These are phyloP conservation scores for Kluyveromyces sp. DNA, from an alignment of 1,139 yeast species.

Conservation along the genomic window DNA sequence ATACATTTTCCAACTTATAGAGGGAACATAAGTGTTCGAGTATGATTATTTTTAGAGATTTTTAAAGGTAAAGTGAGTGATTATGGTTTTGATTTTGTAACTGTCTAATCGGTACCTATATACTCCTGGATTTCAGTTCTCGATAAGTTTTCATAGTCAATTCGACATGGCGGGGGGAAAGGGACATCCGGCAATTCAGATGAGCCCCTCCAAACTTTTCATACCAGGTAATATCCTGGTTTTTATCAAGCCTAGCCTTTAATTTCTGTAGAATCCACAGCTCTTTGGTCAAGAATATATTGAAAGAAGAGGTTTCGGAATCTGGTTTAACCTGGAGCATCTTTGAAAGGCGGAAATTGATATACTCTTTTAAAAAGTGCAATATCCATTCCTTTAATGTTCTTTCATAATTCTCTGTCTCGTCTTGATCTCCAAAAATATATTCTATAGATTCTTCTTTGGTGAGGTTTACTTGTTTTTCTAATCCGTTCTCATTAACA, in stretches of 20 bases:
- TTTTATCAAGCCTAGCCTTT: neutral
- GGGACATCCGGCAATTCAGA: slow-evolving; percentile 2
- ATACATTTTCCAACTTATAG: no score
- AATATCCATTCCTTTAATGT: slow-evolving; percentile 7
- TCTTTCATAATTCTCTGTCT: slow-evolving; percentile 2
- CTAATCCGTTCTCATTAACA: slow-evolving; percentile 5
- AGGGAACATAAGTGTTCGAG: no score
- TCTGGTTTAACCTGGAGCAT: neutral
- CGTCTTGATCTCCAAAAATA: slow-evolving; percentile 1
- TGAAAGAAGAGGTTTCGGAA: neutral
- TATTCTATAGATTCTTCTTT: slow-evolving; percentile 6
- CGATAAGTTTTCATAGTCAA: neutral
- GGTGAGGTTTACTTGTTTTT: slow-evolving; percentile 6
- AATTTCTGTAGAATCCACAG: slow-evolving; percentile 1
- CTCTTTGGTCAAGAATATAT: neutral
- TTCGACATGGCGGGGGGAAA: slow-evolving; percentile 5
- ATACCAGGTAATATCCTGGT: slow-evolving; percentile 9
- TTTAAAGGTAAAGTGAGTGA: no score
- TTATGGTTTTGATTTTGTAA: no score
- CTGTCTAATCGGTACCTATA: no score
- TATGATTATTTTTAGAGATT: no score
- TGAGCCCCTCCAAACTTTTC: slow-evolving; percentile 6
- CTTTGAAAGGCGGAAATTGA: slow-evolving; percentile 7
- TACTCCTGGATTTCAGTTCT: neutral
- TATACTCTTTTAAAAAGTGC: slow-evolving; percentile 6